These are phyloP conservation scores for Alternaria atra DNA, from an alignment of 2,329 filamentous ascomycete genomes.

Conservation along the genomic window DNA sequence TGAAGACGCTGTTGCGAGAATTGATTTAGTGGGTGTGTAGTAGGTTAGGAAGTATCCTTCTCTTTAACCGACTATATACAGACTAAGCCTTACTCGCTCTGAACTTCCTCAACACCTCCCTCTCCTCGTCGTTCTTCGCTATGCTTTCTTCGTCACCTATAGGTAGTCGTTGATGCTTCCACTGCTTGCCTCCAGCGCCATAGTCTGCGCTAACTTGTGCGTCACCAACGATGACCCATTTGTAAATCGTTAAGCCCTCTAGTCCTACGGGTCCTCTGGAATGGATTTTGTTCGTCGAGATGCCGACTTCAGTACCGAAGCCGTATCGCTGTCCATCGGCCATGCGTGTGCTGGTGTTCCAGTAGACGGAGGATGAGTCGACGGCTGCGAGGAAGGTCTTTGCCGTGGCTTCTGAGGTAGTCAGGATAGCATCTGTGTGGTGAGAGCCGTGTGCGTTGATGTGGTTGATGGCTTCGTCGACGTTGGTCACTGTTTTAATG, in stretches of 20 bases:
- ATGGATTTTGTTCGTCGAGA: constrained; percentile 99
- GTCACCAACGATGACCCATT: constrained; percentile 86
- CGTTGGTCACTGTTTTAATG: constrained; percentile 73
- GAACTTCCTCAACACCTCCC: constrained; percentile 44
- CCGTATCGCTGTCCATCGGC: constrained; percentile 97
- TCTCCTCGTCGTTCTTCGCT: constrained; percentile 45
- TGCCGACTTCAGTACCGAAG: constrained; percentile 97
- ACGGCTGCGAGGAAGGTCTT: constrained; percentile 84
- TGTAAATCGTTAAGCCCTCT: constrained; percentile 96
- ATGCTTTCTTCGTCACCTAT: constrained; percentile 40
- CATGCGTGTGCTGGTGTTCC: constrained; percentile 94
- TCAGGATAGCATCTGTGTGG: constrained; percentile 93
- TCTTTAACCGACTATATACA: not conserved
- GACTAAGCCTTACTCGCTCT: constrained; percentile 28
- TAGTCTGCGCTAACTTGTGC: constrained; percentile 87
- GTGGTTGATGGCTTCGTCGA: constrained; percentile 80
- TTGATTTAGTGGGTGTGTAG: not conserved
- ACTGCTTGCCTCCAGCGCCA: constrained; percentile 63
- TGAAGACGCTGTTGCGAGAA: not conserved
- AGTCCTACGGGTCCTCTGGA: constrained; percentile 90
- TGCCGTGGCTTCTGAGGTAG: constrained; percentile 71
- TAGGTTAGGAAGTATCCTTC: not conserved
- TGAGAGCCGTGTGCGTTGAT: constrained; percentile 93
- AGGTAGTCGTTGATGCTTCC: constrained; percentile 64
- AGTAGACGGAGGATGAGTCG: constrained; percentile 92